These are phyloP conservation scores for Cornus kousa DNA, from an alignment of 148 eudicot genomes.

Conservation along the genomic window DNA sequence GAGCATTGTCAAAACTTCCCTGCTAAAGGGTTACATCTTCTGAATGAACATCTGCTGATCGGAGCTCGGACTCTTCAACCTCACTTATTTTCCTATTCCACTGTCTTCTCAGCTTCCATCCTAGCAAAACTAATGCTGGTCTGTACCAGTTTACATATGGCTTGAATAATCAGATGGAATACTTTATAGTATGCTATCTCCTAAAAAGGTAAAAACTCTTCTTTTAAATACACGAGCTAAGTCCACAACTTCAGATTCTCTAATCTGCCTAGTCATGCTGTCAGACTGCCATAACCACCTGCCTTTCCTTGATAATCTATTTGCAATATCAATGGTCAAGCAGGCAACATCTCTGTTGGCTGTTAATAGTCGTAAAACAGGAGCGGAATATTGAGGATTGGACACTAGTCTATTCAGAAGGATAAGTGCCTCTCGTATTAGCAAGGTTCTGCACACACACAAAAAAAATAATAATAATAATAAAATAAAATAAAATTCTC, in stretches of 20 bases:
- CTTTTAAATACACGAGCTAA: neutral
- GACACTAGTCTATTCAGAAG: conserved; percentile 80
- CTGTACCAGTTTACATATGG: neutral
- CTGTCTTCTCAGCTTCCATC: neutral
- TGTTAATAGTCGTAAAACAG: conserved; percentile 58
- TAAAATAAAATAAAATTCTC: no score
- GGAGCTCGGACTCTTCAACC: neutral
- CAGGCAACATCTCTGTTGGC: conserved; percentile 53
- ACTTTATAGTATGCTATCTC: neutral
- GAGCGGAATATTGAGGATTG: conserved; percentile 57
- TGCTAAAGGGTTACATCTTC: no score
- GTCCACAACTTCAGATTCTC: conserved; percentile 13
- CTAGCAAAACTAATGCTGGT: neutral
- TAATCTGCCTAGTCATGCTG: conserved; percentile 41
- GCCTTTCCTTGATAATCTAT: conserved; percentile 52
- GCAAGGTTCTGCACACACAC: conserved; percentile 74
- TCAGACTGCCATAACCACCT: conserved; percentile 44
- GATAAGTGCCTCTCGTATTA: conserved; percentile 75
- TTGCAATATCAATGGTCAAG: conserved; percentile 65
- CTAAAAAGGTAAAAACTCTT: neutral
- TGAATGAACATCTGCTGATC: neutral
- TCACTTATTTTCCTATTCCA: neutral
- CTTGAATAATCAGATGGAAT: neutral
- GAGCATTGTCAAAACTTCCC: neutral
- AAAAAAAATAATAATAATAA: no score